These are phyloP conservation scores for Globisporangium spiculum DNA, from an alignment of 352 stramenopile species.

Conservation along the genomic window DNA sequence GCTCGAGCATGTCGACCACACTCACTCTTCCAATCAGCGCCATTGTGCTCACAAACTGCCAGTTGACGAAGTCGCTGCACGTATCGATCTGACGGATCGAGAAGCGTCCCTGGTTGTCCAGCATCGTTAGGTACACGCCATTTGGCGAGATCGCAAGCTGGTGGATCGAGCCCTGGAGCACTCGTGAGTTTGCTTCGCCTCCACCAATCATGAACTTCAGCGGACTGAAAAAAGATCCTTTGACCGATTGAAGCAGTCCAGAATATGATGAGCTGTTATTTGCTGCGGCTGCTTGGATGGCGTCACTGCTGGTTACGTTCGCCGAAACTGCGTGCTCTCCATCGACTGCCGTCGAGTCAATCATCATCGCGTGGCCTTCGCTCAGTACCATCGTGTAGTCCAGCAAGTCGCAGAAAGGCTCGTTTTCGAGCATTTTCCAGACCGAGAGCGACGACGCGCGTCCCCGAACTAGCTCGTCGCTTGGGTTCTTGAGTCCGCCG, in stretches of 20 bases:
- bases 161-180: constrained; percentile 32
- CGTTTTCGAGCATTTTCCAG: constrained; percentile 43
- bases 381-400: constrained; percentile 69
- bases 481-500: constrained; percentile 54
- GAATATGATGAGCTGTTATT: neutral
- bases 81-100: constrained; percentile 60
- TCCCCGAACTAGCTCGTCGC: constrained; percentile 39
- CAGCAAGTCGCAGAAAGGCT: constrained; percentile 49
- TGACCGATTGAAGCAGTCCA: constrained; percentile 15
- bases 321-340: neutral
- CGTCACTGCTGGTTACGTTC: neutral
- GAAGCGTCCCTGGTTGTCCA: constrained; percentile 42
- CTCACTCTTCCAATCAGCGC: neutral
- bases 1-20: neutral
- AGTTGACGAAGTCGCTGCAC: constrained; percentile 54
- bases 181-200: constrained; percentile 12
- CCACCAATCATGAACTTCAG: constrained; percentile 41
- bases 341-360: neutral
- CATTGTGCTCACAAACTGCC: constrained; percentile 33
- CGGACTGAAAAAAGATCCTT: constrained; percentile 28
- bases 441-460: constrained; percentile 64
- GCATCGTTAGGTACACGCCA: constrained; percentile 51
- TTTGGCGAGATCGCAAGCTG: constrained; percentile 46
- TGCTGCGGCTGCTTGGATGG: neutral
- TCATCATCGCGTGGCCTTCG: neutral